Evolutionary conservation across 768 basidiomycete species (phyloP).

Genomic region (Pulveroboletus ravenelii): DNA sequence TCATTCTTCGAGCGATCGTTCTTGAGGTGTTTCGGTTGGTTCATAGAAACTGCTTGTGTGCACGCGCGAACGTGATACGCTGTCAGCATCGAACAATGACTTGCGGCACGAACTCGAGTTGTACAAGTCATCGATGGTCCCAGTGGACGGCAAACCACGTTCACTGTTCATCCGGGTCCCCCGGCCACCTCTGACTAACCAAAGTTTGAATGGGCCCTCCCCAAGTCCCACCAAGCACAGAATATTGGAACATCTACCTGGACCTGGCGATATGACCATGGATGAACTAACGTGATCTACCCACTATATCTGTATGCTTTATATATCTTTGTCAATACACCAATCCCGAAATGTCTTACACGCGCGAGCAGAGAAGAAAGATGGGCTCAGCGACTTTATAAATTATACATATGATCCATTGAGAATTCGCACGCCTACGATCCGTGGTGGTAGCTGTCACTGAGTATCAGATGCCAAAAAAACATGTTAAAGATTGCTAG

Average conservation of each 20-base stretch:
- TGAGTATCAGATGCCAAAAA: too few species aligned
- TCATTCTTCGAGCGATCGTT: background rate
- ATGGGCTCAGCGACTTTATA: too few species aligned
- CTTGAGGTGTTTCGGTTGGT: background rate
- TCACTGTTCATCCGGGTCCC: constrained; percentile 45
- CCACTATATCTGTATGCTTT: constrained; percentile 1
- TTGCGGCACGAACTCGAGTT: constrained; percentile 51
- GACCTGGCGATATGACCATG: constrained; percentile 47
- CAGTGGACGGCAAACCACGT: constrained; percentile 46
- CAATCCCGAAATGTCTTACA: background rate
- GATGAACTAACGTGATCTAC: constrained; percentile 39
- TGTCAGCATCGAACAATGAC: constrained; percentile 40
- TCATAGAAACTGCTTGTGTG: constrained; percentile 47
- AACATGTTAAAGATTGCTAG: too few species aligned
- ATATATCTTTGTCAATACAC: constrained; percentile 13
- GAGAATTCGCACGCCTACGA: too few species aligned
- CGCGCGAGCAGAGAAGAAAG: background rate
- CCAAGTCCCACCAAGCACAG: constrained; percentile 14
- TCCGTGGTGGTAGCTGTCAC: too few species aligned
- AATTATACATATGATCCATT: too few species aligned
- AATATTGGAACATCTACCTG: constrained; percentile 33
- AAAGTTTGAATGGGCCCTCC: constrained; percentile 35
- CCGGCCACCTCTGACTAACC: constrained; percentile 43
- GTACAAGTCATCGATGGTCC: constrained; percentile 56
- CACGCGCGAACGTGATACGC: constrained; percentile 45